A percentile compares a stretch with the other conserved stretches of the same genome.
Conservation (phyloP, 2,329 filamentous ascomycete genomes). For the Fusarium sp. region DNA sequence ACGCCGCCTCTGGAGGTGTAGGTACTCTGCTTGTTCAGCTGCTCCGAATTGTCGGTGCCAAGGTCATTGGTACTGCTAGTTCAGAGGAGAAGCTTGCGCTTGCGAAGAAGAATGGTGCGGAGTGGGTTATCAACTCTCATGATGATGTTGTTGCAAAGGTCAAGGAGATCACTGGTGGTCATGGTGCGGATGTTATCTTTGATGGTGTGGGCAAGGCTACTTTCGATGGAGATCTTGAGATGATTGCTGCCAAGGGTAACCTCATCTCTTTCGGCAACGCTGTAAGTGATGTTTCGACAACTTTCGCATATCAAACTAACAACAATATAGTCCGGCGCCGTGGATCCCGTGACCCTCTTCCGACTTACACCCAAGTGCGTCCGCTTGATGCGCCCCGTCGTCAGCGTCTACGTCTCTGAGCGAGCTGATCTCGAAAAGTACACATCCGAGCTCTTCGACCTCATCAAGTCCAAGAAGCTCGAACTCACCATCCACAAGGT, state of each 20-base stretch:
- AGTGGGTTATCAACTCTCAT: slow-evolving; percentile 75
- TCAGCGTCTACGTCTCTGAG: slow-evolving; percentile 76
- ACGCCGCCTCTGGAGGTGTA: slow-evolving; percentile 86
- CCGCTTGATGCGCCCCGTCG: slow-evolving; percentile 76
- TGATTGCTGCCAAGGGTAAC: slow-evolving; percentile 79
- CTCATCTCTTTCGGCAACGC: slow-evolving; percentile 86
- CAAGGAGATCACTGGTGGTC: slow-evolving; percentile 73
- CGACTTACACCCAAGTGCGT: slow-evolving; percentile 77
- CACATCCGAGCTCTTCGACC: slow-evolving; percentile 74
- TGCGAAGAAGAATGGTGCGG: slow-evolving; percentile 75
- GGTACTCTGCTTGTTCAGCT: slow-evolving; percentile 80
- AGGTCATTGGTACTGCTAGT: slow-evolving; percentile 81
- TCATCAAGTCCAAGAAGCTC: slow-evolving; percentile 74
- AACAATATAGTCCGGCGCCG: slow-evolving; percentile 66
- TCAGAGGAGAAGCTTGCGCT: slow-evolving; percentile 76
- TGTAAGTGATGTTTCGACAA: slow-evolving; percentile 50
- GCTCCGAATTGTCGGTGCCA: slow-evolving; percentile 75
- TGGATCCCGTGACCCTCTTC: slow-evolving; percentile 69
- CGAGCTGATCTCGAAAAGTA: slow-evolving; percentile 78
- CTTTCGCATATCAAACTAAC: slow-evolving; percentile 9
- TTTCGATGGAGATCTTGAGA: slow-evolving; percentile 80
- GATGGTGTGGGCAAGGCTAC: slow-evolving; percentile 88
- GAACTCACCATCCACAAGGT: slow-evolving; percentile 78
- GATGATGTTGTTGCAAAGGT: slow-evolving; percentile 69
- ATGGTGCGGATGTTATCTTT: slow-evolving; percentile 81